phyloP scores from a whole-genome alignment of 192 early-diverging fungal species.

The Rhizophagus sp. region DNA sequence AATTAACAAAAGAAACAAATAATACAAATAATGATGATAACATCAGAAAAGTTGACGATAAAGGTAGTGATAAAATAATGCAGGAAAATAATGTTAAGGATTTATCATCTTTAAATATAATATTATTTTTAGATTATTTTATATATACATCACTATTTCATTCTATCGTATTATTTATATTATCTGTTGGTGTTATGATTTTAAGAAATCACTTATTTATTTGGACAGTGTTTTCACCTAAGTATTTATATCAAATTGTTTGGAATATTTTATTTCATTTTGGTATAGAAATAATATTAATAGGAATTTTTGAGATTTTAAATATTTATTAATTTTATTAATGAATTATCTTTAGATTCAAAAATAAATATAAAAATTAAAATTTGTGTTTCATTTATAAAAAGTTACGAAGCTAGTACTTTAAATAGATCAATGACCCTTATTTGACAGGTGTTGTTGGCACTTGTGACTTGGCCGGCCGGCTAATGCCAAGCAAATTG shows the following conservation, averaged over 20 bases:
- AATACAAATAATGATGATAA: constrained; percentile 25
- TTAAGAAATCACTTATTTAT: constrained; percentile 74
- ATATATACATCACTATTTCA: constrained; percentile 45
- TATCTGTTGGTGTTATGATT: constrained; percentile 65
- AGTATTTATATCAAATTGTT: constrained; percentile 72
- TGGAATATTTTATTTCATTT: constrained; percentile 59
- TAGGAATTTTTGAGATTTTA: constrained; percentile 21
- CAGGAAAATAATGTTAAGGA: not conserved
- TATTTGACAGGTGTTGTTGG: no score
- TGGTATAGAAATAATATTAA: constrained; percentile 37
- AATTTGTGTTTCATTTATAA: no score
- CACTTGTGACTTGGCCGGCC: no score
- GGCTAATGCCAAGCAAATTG: no score
- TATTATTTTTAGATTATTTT: constrained; percentile 29
- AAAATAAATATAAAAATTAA: no score
- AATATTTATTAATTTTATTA: not conserved
- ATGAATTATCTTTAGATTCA: no score
- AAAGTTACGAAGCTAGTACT: no score
- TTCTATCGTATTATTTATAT: constrained; percentile 49
- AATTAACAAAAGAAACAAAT: not conserved
- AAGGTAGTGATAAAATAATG: constrained; percentile 25
- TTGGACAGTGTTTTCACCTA: constrained; percentile 85
- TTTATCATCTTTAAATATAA: not conserved
- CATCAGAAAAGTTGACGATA: constrained; percentile 30
- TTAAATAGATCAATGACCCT: no score